phyloP scores from a whole-genome alignment of 371 early-diverging fungal genomes.

The Chytridiales sp. region DNA sequence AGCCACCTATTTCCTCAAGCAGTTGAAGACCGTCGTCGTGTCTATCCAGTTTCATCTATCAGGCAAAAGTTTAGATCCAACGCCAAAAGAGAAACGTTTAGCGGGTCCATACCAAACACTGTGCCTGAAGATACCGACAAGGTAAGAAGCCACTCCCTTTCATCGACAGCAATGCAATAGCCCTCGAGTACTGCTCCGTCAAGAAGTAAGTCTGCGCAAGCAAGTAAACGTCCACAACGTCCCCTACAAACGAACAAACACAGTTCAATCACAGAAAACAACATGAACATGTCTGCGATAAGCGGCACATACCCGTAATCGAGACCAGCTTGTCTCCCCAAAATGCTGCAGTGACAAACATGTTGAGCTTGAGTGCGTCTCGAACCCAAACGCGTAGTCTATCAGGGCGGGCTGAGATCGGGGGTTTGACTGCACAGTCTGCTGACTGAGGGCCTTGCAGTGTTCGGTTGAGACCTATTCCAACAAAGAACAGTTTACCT shows the following conservation, averaged over 20 bases:
- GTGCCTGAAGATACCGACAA: slow-evolving; percentile 62
- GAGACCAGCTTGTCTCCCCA: slow-evolving; percentile 63
- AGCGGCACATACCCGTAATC: slow-evolving; percentile 45
- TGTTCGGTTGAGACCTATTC: no score
- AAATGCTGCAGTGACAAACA: slow-evolving; percentile 57
- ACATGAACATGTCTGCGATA: neutral
- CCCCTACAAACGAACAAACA: slow-evolving; percentile 43
- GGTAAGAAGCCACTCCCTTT: slow-evolving; percentile 52
- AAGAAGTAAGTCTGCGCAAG: slow-evolving; percentile 61
- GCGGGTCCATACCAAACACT: slow-evolving; percentile 50
- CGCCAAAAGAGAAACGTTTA: neutral
- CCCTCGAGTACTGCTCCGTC: slow-evolving; percentile 61
- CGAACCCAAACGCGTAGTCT: slow-evolving; percentile 53
- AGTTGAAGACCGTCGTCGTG: slow-evolving; percentile 8
- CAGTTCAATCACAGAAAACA: no score
- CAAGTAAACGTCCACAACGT: slow-evolving; percentile 58
- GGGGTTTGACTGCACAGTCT: no score
- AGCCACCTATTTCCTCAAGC: no score
- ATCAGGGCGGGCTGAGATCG: no score
- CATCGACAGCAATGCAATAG: slow-evolving; percentile 55
- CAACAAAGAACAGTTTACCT: no score
- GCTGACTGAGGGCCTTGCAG: no score
- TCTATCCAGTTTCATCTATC: slow-evolving; percentile 10
- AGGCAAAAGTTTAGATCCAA: slow-evolving; percentile 44
- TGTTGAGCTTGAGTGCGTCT: slow-evolving; percentile 52